Evolutionary conservation across 805 yeast species (phyloP), one percentile per base, ranked within the genome.

Genomic region (Maudiozyma turicensis): DNA sequence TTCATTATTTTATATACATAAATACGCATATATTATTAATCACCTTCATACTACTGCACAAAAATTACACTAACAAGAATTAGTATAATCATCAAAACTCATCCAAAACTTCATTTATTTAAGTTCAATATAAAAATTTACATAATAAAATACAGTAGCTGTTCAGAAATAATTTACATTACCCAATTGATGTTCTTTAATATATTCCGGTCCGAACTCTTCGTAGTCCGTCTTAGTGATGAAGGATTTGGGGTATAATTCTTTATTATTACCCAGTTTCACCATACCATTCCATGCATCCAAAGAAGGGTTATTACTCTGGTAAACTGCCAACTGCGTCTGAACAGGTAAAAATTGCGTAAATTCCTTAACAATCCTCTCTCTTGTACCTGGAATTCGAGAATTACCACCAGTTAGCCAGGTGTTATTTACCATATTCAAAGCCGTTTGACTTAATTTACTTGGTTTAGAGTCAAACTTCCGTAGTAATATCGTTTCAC

Each of bases 211-310:
- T 0, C 99, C 99, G 72, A 76, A 78, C 65, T 93, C 99, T 43
- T 82, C 84, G 60, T 88, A 93, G 53, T 90, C 95, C 48, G 74
- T 67, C 54, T 74, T 78, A 0, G 93, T 75, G 28, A 91, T 71
- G 50, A 74, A 79, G 8, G 78, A 69, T 1, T 67, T 56, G 30
- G 70, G 57, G 38, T 75, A 72, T 1, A 63, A 65, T 14, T 73
- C 78, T 1, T 67, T 73, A 26, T 75, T 72, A 3, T 58, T 57
- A 6, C 90, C 71, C 86, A 95, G 86, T 58, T 77, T 76, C 10
- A 86, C 81, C 95, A 93, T 89, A 31, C 99, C 99, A 58, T 73
- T 82, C 98, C 99, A 93, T 1, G 97, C 79, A 65, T 91, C 99
- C 32, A 77, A 59, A 1, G 77, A 56, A 1, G 96, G 91, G 62